Conservation (phyloP, 305 asterid species). For the Fraxinus angustifolia region DNA sequence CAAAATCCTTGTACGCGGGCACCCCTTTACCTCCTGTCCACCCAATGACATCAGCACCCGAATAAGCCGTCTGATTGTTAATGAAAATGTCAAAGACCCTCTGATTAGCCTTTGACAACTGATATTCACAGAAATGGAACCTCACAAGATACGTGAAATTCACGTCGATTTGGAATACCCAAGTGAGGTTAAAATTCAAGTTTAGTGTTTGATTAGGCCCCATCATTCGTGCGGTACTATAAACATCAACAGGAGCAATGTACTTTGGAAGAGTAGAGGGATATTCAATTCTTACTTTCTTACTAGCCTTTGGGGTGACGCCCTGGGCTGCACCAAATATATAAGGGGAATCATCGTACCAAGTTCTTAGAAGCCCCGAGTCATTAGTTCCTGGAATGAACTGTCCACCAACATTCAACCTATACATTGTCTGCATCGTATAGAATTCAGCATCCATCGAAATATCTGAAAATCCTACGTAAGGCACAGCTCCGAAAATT, state of each 20-base stretch:
- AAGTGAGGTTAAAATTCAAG: conserved; percentile 23
- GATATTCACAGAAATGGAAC: conserved; percentile 30
- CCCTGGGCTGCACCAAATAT: conserved; percentile 21
- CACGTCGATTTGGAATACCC: conserved; percentile 21
- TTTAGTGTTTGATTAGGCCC: conserved; percentile 2
- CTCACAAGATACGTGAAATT: conserved; percentile 28
- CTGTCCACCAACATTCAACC: conserved; percentile 28
- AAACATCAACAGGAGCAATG: conserved; percentile 21
- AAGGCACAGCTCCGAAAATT: conserved; percentile 10
- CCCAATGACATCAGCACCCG: conserved; percentile 18
- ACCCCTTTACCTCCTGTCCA: conserved; percentile 14
- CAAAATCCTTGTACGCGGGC: conserved; percentile 24
- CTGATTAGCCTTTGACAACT: not conserved
- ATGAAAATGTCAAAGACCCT: conserved; percentile 23
- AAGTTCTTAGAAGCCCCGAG: conserved; percentile 22
- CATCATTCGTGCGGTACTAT: conserved; percentile 21
- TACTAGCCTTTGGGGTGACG: not conserved
- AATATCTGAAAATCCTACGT: not conserved
- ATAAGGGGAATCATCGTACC: conserved; percentile 28
- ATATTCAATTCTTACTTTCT: conserved; percentile 11
- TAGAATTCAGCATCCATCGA: conserved; percentile 11
- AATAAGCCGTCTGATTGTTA: conserved; percentile 19
- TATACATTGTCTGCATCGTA: conserved; percentile 18
- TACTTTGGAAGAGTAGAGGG: conserved; percentile 15
- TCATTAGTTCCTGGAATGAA: conserved; percentile 22